Conservation (phyloP, 495 filamentous ascomycete genomes). For the Daldinia decipiens region DNA sequence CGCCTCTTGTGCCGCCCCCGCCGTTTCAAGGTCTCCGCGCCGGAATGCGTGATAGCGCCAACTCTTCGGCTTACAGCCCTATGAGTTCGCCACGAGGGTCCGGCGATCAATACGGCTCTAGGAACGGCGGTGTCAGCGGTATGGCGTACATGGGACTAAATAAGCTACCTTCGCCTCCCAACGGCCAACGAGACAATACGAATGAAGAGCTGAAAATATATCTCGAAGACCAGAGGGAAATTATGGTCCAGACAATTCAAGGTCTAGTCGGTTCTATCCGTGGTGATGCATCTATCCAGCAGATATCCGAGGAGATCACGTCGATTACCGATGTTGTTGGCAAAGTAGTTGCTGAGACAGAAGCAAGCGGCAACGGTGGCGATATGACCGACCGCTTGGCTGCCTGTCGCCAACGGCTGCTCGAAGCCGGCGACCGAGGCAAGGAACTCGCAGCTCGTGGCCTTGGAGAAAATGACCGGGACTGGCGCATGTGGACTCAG, state of each 20-base stretch:
- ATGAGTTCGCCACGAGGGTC: conserved; percentile 65
- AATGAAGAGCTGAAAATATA: conserved; percentile 81
- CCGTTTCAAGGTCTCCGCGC: conserved; percentile 61
- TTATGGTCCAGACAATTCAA: conserved; percentile 84
- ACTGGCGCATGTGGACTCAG: conserved; percentile 72
- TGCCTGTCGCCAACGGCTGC: conserved; percentile 71
- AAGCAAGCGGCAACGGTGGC: conserved; percentile 66
- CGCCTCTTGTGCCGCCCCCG: conserved; percentile 53
- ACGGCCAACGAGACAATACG: conserved; percentile 57
- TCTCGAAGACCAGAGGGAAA: conserved; percentile 84
- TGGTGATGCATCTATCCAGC: conserved; percentile 69
- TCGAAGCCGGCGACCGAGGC: conserved; percentile 73
- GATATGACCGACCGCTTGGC: conserved; percentile 72
- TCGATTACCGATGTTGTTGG: conserved; percentile 76
- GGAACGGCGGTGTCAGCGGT: conserved; percentile 47
- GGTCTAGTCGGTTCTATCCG: conserved; percentile 83
- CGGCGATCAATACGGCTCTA: conserved; percentile 47
- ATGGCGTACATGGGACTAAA: conserved; percentile 49
- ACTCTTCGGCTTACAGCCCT: conserved; percentile 66
- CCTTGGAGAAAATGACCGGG: conserved; percentile 57
- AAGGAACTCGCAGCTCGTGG: conserved; percentile 62
- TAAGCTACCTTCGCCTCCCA: conserved; percentile 49
- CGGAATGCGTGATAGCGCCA: conserved; percentile 54
- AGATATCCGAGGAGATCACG: conserved; percentile 74
- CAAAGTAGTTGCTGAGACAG: conserved; percentile 73